Evolutionary conservation across 2,329 filamentous ascomycete species (phyloP).

Genomic region (Fusarium sp.): DNA sequence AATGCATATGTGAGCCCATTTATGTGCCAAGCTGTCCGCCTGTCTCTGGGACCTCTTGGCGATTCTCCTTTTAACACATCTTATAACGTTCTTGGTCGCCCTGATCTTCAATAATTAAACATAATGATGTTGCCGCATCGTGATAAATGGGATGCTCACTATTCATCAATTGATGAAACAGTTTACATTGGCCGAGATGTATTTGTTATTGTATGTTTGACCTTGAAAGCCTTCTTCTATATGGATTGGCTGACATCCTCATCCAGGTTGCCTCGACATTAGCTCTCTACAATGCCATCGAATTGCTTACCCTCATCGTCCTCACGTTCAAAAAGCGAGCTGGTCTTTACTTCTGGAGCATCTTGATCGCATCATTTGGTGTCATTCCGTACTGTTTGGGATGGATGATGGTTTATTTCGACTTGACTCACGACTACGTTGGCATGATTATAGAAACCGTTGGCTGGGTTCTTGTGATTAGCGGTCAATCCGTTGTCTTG

Average conservation of each 20-base stretch:
- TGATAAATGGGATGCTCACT: slow-evolving; percentile 2
- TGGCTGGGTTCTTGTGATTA: slow-evolving; percentile 21
- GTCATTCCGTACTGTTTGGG: slow-evolving; percentile 54
- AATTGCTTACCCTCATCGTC: slow-evolving; percentile 48
- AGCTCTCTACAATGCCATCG: slow-evolving; percentile 46
- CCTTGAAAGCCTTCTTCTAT: rapidly evolving
- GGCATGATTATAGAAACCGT: slow-evolving; percentile 31
- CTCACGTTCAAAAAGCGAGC: slow-evolving; percentile 46
- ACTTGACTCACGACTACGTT: slow-evolving; percentile 17
- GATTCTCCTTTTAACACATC: neutral
- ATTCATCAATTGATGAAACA: neutral
- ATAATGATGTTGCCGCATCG: slow-evolving; percentile 13
- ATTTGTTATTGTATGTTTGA: slow-evolving; percentile 17
- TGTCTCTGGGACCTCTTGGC: neutral
- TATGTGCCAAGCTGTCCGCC: neutral
- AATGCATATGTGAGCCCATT: neutral
- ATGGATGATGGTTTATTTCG: slow-evolving; percentile 56
- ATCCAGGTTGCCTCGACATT: slow-evolving; percentile 20
- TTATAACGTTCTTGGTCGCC: neutral
- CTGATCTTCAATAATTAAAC: neutral
- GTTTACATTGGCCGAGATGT: slow-evolving; percentile 18
- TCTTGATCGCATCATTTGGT: slow-evolving; percentile 48
- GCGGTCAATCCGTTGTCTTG: slow-evolving; percentile 24
- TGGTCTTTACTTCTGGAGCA: slow-evolving; percentile 54
- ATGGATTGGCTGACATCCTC: neutral